phyloP scores from a whole-genome alignment of 1,284 basidiomycete genomes.

The Rhodotorula sp. region DNA sequence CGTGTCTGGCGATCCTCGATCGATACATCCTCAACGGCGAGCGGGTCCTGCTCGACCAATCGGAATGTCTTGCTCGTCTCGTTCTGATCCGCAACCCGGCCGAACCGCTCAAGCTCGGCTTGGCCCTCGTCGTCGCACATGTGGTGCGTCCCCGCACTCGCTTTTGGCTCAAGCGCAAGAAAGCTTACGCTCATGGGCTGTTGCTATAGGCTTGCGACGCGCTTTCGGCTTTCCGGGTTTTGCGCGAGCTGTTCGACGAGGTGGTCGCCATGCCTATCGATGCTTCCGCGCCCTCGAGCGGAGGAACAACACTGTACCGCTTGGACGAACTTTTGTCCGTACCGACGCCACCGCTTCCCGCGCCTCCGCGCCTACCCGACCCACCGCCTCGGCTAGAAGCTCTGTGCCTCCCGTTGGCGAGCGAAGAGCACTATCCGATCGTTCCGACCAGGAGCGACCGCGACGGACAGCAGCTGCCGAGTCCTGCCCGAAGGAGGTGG shows the following conservation, averaged over 20 bases:
- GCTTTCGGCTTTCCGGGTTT: constrained; percentile 23
- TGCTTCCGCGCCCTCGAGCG: too few relatives aligned
- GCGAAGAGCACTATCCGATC: constrained; percentile 20
- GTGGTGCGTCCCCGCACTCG: constrained; percentile 19
- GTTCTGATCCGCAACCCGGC: constrained; percentile 2
- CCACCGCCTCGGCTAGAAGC: neutral
- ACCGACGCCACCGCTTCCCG: neutral
- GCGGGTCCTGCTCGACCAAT: constrained; percentile 15
- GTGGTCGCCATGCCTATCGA: neutral
- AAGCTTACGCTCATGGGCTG: neutral
- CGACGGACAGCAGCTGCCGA: neutral
- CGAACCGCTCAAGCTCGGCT: neutral
- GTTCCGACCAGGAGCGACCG: neutral
- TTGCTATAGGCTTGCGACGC: constrained; percentile 34
- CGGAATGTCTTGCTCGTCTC: constrained; percentile 17
- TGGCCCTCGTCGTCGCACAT: constrained; percentile 34
- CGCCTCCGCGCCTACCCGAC: neutral
- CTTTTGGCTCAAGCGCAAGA: too few relatives aligned
- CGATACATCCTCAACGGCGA: constrained; percentile 20
- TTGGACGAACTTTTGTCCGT: neutral
- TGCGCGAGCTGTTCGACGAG: constrained; percentile 20
- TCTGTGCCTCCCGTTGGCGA: constrained; percentile 14
- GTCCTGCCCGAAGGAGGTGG: constrained; percentile 18
- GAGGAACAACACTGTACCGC: neutral
- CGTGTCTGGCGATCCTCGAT: constrained; percentile 8